Conservation (phyloP, 1,284 basidiomycete genomes). For the Sporisorium graminicola region DNA sequence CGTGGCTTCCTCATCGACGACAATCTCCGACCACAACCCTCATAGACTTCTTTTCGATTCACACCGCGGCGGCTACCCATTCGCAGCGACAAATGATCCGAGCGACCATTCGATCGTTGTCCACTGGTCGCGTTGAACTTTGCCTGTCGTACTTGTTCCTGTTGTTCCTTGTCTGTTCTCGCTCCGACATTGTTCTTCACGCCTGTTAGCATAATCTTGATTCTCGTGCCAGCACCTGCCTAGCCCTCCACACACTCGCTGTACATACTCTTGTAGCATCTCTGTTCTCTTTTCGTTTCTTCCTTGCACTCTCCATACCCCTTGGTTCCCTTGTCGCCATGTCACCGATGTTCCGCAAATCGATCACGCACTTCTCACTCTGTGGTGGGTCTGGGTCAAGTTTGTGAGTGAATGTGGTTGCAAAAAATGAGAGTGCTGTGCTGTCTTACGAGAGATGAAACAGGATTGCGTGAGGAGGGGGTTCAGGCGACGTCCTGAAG, state of each 20-base stretch:
- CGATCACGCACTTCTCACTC: not conserved
- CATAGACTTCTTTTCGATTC: constrained; percentile 6
- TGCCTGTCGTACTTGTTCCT: not conserved
- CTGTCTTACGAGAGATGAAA: not conserved
- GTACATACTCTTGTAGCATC: constrained; percentile 10
- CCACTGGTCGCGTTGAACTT: constrained; percentile 37
- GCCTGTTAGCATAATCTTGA: constrained; percentile 6
- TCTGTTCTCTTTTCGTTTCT: not conserved
- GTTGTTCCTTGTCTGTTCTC: not conserved
- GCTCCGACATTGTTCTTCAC: constrained; percentile 2
- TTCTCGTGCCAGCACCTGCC: constrained; percentile 12
- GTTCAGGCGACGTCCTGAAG: constrained; percentile 32
- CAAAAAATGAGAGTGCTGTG: not conserved
- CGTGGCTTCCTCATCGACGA: constrained; percentile 16
- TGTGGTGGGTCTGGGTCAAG: not conserved
- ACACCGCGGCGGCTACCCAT: constrained; percentile 7
- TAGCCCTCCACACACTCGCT: not conserved
- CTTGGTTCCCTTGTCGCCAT: constrained; percentile 11
- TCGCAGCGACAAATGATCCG: constrained; percentile 1
- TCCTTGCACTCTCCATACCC: constrained; percentile 14
- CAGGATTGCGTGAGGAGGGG: not conserved
- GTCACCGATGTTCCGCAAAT: constrained; percentile 19
- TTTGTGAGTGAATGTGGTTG: constrained; percentile 11
- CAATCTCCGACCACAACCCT: not conserved
- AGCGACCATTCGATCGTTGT: constrained; percentile 31